Evolutionary conservation across 2,329 filamentous ascomycete genomes (phyloP).

Genomic region (Diaporthe vaccinii): DNA sequence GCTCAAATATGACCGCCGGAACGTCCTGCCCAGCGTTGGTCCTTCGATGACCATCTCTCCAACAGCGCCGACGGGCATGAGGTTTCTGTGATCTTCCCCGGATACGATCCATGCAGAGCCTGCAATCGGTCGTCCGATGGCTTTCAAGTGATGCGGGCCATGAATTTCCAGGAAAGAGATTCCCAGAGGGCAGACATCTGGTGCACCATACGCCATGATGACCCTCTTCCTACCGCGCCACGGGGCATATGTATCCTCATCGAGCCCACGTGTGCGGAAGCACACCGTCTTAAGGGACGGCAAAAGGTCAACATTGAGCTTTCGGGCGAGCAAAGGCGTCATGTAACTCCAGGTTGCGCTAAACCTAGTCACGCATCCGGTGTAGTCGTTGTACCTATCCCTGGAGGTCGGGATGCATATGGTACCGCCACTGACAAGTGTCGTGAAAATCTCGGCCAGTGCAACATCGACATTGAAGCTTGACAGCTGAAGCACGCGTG

Average conservation of each 20-base stretch:
- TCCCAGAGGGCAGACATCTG: slow-evolving; percentile 65
- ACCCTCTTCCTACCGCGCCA: slow-evolving; percentile 62
- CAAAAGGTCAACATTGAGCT: slow-evolving; percentile 53
- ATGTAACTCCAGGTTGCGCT: slow-evolving; percentile 66
- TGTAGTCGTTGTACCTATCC: slow-evolving; percentile 64
- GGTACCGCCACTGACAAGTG: slow-evolving; percentile 69
- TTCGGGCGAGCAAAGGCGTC: slow-evolving; percentile 70
- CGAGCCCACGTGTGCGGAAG: slow-evolving; percentile 64
- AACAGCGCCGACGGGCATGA: slow-evolving; percentile 65
- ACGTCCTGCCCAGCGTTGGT: slow-evolving; percentile 58
- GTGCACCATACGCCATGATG: slow-evolving; percentile 65
- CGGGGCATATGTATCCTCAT: slow-evolving; percentile 61
- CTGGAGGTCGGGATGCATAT: slow-evolving; percentile 69
- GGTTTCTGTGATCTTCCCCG: slow-evolving; percentile 62
- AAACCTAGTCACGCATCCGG: slow-evolving; percentile 63
- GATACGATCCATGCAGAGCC: slow-evolving; percentile 68
- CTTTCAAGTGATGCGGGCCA: slow-evolving; percentile 52
- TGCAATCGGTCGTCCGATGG: slow-evolving; percentile 62
- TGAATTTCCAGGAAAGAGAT: slow-evolving; percentile 62
- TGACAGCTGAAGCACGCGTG: slow-evolving; percentile 71
- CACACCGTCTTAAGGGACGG: slow-evolving; percentile 57
- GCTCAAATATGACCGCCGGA: slow-evolving; percentile 34
- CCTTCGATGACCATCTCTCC: slow-evolving; percentile 66
- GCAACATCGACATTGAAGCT: slow-evolving; percentile 69
- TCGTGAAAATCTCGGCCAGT: slow-evolving; percentile 66